Conservation (phyloP, 371 early-diverging fungal genomes). For the Apophysomyces ossiformis region DNA sequence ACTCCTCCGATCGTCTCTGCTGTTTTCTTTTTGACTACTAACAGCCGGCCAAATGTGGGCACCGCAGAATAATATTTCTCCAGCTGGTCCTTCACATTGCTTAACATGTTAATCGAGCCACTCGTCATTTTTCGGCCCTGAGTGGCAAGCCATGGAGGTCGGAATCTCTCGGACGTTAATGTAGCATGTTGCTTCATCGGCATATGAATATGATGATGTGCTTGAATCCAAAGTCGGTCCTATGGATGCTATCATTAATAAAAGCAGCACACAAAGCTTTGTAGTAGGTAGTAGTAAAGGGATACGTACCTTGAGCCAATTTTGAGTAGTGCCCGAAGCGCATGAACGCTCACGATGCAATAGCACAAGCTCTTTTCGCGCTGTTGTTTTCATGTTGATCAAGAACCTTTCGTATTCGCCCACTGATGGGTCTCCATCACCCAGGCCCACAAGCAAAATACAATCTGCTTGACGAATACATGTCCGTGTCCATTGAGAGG, state of each 20-base stretch:
- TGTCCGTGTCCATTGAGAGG: slow-evolving; percentile 93
- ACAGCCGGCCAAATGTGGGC: slow-evolving; percentile 37
- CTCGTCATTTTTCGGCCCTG: slow-evolving; percentile 63
- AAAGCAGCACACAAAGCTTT: neutral
- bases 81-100: slow-evolving; percentile 70
- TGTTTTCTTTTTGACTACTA: slow-evolving; percentile 39
- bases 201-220: slow-evolving; percentile 97
- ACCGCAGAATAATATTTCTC: slow-evolving; percentile 68
- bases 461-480: slow-evolving; percentile 98
- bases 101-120: slow-evolving; percentile 55
- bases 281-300: neutral
- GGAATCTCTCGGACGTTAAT: slow-evolving; percentile 30
- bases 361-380: slow-evolving; percentile 93
- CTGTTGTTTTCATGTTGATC: slow-evolving; percentile 94
- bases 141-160: slow-evolving; percentile 59
- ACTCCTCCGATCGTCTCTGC: slow-evolving; percentile 26
- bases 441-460: slow-evolving; percentile 89
- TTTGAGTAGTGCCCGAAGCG: slow-evolving; percentile 82
- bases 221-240: slow-evolving; percentile 93
- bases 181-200: slow-evolving; percentile 56
- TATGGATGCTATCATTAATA: slow-evolving; percentile 2
- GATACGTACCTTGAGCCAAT: slow-evolving; percentile 79
- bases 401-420: slow-evolving; percentile 93
- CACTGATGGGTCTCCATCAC: slow-evolving; percentile 85
- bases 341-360: slow-evolving; percentile 83